Evolutionary conservation across 345 rosid genomes (phyloP).

Genomic region (Lagerstroemia speciosa): DNA sequence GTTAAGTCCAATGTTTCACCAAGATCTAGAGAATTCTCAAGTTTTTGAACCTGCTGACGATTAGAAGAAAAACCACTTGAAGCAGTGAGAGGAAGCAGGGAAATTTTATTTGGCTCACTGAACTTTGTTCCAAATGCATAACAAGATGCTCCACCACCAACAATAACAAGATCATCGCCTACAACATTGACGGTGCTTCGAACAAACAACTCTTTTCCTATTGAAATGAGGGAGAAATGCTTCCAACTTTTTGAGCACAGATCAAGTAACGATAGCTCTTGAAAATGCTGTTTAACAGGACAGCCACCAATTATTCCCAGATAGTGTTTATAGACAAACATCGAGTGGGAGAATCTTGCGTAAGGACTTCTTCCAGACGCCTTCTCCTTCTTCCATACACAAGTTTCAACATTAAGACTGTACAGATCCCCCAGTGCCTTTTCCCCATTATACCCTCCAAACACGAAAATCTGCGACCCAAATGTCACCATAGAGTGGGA

Average conservation of each 20-base stretch:
- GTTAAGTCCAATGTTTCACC: slow-evolving; percentile 17
- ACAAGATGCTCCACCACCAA: slow-evolving; percentile 97
- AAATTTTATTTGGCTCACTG: slow-evolving; percentile 62
- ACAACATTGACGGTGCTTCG: slow-evolving; percentile 64
- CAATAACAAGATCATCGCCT: slow-evolving; percentile 57
- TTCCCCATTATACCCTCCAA: slow-evolving; percentile 77
- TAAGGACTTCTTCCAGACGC: slow-evolving; percentile 59
- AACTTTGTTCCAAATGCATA: slow-evolving; percentile 96
- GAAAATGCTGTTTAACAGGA: slow-evolving; percentile 61
- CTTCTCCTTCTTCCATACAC: slow-evolving; percentile 62
- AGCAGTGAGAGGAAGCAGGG: slow-evolving; percentile 38
- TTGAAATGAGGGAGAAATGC: slow-evolving; percentile 46
- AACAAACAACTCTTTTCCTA: slow-evolving; percentile 60
- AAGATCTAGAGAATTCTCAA: slow-evolving; percentile 15
- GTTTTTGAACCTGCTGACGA: slow-evolving; percentile 14
- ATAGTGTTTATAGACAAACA: slow-evolving; percentile 57
- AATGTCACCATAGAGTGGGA: slow-evolving; percentile 81
- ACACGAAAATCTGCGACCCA: slow-evolving; percentile 51
- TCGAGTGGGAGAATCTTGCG: slow-evolving; percentile 82
- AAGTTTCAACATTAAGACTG: slow-evolving; percentile 54
- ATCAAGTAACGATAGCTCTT: slow-evolving; percentile 67
- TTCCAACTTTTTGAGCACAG: slow-evolving; percentile 46
- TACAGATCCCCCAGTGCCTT: slow-evolving; percentile 65
- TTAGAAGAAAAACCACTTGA: slow-evolving; percentile 10
- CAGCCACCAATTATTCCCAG: slow-evolving; percentile 93